Conservation (phyloP, 768 basidiomycete genomes). For the Dacryopinax spathularia region DNA sequence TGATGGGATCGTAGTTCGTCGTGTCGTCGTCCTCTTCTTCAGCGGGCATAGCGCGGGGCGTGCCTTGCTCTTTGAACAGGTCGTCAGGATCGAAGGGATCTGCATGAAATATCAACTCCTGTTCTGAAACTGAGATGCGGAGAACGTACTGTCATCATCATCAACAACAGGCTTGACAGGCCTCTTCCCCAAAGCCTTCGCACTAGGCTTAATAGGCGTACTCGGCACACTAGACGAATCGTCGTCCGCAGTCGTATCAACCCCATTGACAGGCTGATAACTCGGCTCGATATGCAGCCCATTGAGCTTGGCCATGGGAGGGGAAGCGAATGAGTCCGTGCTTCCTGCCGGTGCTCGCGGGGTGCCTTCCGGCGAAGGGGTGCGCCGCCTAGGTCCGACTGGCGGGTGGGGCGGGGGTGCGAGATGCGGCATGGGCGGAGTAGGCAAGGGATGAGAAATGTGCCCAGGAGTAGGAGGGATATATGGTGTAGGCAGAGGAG, state of each 20-base stretch:
- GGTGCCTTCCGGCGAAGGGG: not conserved
- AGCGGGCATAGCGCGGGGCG: constrained; percentile 3
- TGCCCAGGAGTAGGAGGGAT: constrained; percentile 11
- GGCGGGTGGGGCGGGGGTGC: constrained; percentile 3
- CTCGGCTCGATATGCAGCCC: constrained; percentile 2
- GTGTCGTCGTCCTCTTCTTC: constrained; percentile 14
- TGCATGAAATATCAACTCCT: constrained; percentile 14
- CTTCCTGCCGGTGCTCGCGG: not conserved
- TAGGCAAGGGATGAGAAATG: constrained; percentile 24
- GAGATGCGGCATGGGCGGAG: constrained; percentile 21
- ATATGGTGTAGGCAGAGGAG: constrained; percentile 14
- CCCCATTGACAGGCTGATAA: not conserved
- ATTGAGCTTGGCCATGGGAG: not conserved
- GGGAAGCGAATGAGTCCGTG: not conserved
- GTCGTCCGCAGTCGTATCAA: constrained; percentile 3
- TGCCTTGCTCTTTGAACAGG: constrained; percentile 35
- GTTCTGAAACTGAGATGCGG: constrained; percentile 1
- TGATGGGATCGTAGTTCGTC: constrained; percentile 19
- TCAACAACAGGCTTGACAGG: constrained; percentile 39
- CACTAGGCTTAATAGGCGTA: constrained; percentile 50
- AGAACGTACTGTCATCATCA: constrained; percentile 31
- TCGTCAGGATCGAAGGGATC: constrained; percentile 45
- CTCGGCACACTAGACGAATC: constrained; percentile 16
- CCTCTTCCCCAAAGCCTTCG: constrained; percentile 76
- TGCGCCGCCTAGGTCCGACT: constrained; percentile 5